A percentile compares a stretch with the other conserved stretches of the same genome.
Conservation (phyloP, 2,329 filamentous ascomycete genomes). For the Aaosphaeria arxii region DNA sequence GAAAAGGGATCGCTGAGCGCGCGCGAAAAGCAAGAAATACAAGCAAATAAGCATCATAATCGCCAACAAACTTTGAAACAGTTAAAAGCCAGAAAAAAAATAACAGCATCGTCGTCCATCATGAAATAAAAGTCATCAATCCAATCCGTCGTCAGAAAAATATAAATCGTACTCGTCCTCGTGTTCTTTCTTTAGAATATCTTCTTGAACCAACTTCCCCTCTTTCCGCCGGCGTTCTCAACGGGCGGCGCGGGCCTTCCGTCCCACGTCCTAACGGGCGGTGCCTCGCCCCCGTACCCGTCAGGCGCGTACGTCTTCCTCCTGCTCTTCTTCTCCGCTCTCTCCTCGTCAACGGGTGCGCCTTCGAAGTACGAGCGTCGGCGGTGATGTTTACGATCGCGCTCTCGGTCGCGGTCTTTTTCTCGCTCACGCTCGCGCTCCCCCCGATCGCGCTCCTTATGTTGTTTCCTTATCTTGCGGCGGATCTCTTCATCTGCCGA, state of each 20-base stretch:
- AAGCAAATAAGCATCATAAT: background rate
- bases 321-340: conserved; percentile 23
- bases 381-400: conserved; percentile 26
- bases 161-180: background rate
- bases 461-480: conserved; percentile 31
- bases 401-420: conserved; percentile 8
- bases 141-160: background rate
- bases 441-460: conserved; percentile 20
- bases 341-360: conserved; percentile 2
- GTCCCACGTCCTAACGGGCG: conserved; percentile 38
- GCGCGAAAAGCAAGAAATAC: background rate
- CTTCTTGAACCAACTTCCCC: conserved; percentile 49
- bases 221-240: conserved; percentile 30
- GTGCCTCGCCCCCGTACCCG: conserved; percentile 26
- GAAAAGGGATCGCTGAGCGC: background rate
- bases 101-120: background rate
- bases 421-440: conserved; percentile 21
- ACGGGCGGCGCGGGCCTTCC: conserved; percentile 30
- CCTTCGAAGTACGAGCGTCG: conserved; percentile 23
- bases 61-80: no score
- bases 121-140: background rate
- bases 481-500: conserved; percentile 40
- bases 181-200: conserved; percentile 13
- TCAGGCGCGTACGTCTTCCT: conserved; percentile 28
- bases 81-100: no score